Conservation (phyloP, 2,329 filamentous ascomycete genomes). For the Myriosclerotinia curreyana region DNA sequence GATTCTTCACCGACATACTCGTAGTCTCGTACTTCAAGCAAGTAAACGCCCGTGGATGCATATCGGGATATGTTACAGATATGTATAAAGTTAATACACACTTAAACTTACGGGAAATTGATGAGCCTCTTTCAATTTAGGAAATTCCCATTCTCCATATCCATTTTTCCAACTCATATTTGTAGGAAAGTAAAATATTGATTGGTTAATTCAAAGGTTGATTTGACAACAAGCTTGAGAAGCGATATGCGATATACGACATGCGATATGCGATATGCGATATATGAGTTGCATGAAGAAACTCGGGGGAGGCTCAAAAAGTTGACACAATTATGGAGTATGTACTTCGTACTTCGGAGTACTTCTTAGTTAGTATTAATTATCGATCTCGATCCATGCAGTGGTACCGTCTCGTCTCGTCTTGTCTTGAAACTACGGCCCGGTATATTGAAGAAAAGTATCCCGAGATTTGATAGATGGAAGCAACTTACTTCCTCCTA, state of each 20-base stretch:
- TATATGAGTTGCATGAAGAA: background rate
- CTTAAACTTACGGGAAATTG: slow-evolving; percentile 34
- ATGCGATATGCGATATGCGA: too few species aligned
- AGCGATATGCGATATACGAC: too few species aligned
- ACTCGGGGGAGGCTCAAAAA: too few species aligned
- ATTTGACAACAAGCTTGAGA: too few species aligned
- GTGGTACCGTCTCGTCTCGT: too few species aligned
- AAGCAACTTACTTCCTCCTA: background rate
- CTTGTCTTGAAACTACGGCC: background rate
- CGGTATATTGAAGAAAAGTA: background rate
- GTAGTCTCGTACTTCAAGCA: too few species aligned
- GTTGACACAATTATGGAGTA: too few species aligned
- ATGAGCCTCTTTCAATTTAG: slow-evolving; percentile 32
- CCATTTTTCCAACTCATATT: slow-evolving; percentile 26
- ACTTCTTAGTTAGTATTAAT: too few species aligned
- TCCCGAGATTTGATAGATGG: slow-evolving; percentile 1
- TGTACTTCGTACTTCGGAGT: too few species aligned
- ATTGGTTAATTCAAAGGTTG: too few species aligned
- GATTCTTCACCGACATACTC: background rate
- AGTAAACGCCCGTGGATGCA: background rate
- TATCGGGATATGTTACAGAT: background rate
- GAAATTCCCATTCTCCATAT: slow-evolving; percentile 36
- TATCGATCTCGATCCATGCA: background rate
- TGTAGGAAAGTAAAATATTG: background rate
- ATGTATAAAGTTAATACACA: too few species aligned